phyloP scores from a whole-genome alignment of 768 basidiomycete species.

The Ramaria sp. region DNA sequence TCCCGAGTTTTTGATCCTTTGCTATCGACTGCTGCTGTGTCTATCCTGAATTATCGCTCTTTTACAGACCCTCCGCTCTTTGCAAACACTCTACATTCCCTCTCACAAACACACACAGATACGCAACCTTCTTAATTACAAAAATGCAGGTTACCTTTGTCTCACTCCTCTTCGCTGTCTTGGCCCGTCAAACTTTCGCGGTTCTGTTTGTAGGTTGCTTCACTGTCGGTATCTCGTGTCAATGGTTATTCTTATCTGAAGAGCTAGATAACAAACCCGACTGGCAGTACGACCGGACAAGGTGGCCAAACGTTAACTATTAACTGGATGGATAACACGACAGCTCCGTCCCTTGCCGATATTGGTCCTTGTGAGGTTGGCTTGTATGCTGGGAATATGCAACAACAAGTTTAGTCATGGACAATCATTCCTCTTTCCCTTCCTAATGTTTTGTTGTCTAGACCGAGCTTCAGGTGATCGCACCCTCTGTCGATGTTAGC shows the following conservation, averaged over 20 bases:
- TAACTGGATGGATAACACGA: constrained; percentile 48
- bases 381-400: constrained; percentile 54
- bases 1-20: background rate
- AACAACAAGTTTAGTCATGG: constrained; percentile 40
- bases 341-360: constrained; percentile 33
- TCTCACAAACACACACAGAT: background rate
- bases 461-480: constrained; percentile 50
- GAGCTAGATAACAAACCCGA: constrained; percentile 47
- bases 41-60: background rate
- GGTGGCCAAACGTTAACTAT: constrained; percentile 42
- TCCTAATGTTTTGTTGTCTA: constrained; percentile 16
- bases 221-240: background rate
- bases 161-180: constrained; percentile 33
- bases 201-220: constrained; percentile 40
- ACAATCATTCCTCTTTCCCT: background rate
- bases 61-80: background rate
- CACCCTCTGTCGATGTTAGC: constrained; percentile 40
- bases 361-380: constrained; percentile 45
- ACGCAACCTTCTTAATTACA: background rate
- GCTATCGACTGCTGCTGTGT: background rate
- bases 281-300: constrained; percentile 31
- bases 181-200: constrained; percentile 44
- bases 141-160: background rate
- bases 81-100: background rate
- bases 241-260: constrained; percentile 9